Evolutionary conservation across 768 basidiomycete species (phyloP).

Genomic region (Tulasnella sp.): DNA sequence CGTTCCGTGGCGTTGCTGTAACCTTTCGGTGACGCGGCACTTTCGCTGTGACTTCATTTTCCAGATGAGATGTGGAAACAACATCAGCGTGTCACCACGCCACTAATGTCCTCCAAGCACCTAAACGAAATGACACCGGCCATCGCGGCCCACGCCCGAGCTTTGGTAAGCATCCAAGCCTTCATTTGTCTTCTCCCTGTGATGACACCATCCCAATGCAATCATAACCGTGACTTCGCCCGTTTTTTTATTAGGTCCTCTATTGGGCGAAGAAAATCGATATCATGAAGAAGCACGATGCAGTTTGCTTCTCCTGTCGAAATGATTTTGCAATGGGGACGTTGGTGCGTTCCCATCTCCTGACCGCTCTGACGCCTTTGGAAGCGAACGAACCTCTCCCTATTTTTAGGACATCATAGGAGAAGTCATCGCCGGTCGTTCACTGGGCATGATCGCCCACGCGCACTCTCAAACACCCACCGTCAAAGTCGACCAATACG

Average conservation of each 20-base stretch:
- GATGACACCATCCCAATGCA: not conserved
- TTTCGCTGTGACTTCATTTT: not conserved
- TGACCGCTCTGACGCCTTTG: not conserved
- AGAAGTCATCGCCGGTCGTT: slow-evolving; percentile 5
- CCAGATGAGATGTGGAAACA: slow-evolving; percentile 24
- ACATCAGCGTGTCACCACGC: slow-evolving; percentile 16
- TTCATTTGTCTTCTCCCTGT: not conserved
- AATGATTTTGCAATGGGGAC: slow-evolving; percentile 13
- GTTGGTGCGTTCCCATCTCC: not conserved
- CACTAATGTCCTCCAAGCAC: slow-evolving; percentile 20
- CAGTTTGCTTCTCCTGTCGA: slow-evolving; percentile 1
- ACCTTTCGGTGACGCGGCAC: not conserved
- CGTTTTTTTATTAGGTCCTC: not conserved
- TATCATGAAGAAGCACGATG: not conserved
- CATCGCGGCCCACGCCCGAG: not conserved
- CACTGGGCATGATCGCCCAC: slow-evolving; percentile 7
- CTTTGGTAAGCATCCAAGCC: not conserved
- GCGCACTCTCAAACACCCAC: slow-evolving; percentile 7
- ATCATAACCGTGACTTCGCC: not conserved
- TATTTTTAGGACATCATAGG: slow-evolving; percentile 7
- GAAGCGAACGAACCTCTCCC: not conserved
- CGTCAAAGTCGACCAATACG: slow-evolving; percentile 5
- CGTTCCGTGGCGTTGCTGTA: not conserved
- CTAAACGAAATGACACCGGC: slow-evolving; percentile 20
- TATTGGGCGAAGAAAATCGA: slow-evolving; percentile 16